Evolutionary conservation across 352 stramenopile species (phyloP).

Genomic region (Pythium angustatum): DNA sequence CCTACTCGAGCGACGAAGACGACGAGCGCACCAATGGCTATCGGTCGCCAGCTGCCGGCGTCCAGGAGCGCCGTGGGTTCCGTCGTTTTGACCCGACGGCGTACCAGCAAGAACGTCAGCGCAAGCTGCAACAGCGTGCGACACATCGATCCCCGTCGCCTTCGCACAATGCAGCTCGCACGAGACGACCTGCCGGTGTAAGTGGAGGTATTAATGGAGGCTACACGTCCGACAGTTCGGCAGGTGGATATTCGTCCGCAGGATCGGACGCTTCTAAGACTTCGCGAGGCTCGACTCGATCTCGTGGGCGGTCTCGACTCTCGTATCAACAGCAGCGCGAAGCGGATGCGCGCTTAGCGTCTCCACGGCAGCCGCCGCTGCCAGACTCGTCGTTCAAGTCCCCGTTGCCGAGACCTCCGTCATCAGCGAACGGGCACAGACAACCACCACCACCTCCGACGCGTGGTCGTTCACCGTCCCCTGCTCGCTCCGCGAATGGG

Average conservation of each 20-base stretch:
- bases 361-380: conserved; percentile 36
- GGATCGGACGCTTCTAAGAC: conserved; percentile 51
- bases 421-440: conserved; percentile 26
- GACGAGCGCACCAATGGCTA: conserved; percentile 20
- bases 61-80: conserved; percentile 35
- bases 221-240: conserved; percentile 68
- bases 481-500: conserved; percentile 18
- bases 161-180: background rate
- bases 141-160: conserved; percentile 41
- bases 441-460: conserved; percentile 32
- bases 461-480: conserved; percentile 28
- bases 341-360: conserved; percentile 52
- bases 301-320: conserved; percentile 34
- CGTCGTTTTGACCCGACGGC: conserved; percentile 79
- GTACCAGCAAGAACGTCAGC: conserved; percentile 76
- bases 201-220: conserved; percentile 26
- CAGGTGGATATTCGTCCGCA: conserved; percentile 65
- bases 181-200: background rate
- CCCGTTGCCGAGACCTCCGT: conserved; percentile 20
- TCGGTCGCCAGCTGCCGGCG: conserved; percentile 3
- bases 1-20: conserved; percentile 28
- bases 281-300: conserved; percentile 47
- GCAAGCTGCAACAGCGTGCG: conserved; percentile 38
- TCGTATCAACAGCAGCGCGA: conserved; percentile 62
- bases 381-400: conserved; percentile 14